These are phyloP conservation scores for Bothriochloa decipiens DNA, from an alignment of 176 grass and related monocot species.

Conservation along the genomic window DNA sequence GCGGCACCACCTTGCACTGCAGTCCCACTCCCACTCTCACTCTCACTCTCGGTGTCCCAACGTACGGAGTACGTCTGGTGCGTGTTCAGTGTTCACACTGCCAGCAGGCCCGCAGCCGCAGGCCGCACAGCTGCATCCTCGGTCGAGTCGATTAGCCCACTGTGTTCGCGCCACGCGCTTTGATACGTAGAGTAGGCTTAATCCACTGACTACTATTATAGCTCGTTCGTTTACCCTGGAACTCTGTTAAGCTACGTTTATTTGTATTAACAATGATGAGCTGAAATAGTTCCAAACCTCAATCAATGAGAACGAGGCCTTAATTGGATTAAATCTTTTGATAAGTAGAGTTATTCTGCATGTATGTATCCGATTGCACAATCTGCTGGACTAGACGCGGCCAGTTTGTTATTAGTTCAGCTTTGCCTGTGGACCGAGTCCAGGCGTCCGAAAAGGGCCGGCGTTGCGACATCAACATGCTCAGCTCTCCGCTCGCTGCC, in stretches of 20 bases:
- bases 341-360: background rate
- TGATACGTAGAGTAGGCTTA: background rate
- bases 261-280: no score
- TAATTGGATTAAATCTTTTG: background rate
- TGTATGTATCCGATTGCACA: background rate
- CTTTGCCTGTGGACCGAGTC: background rate
- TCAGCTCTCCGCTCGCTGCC: background rate
- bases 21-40: no score
- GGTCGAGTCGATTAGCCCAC: background rate
- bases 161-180: background rate
- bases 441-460: background rate
- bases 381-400: no score
- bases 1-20: no score
- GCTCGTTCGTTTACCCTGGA: no score
- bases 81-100: background rate
- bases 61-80: no score
- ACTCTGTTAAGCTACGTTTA: no score
- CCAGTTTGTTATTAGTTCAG: background rate
- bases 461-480: constrained; percentile 20
- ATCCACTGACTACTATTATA: background rate
- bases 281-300: no score
- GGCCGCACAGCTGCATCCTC: background rate
- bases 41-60: no score
- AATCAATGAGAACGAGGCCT: no score
- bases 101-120: background rate